Percentiles rank a stretch among this genome's conserved stretches.
Evolutionary conservation across 352 stramenopile genomes (phyloP).

Genomic region (Pythium diclinum): DNA sequence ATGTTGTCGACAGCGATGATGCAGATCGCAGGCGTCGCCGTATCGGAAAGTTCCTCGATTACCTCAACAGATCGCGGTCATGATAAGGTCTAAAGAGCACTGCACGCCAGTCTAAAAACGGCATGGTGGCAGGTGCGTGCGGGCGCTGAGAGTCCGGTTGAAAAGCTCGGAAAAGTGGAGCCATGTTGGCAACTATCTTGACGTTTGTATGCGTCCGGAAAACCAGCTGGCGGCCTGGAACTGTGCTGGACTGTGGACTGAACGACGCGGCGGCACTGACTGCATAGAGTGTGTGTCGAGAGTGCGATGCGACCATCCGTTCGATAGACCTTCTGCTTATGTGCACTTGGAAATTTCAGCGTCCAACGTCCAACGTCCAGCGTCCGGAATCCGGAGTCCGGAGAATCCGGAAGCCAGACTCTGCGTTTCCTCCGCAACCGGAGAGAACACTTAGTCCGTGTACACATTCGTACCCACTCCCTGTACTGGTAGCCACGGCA

Average conservation of each 20-base stretch:
- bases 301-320: slow-evolving; percentile 18
- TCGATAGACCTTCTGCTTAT: slow-evolving; percentile 15
- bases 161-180: background rate
- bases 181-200: background rate
- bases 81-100: background rate
- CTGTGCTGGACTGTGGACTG: background rate
- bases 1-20: background rate
- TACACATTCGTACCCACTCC: background rate
- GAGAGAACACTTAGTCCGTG: background rate
- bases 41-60: background rate
- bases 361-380: slow-evolving; percentile 16
- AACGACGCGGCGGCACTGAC: background rate
- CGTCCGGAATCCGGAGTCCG: background rate
- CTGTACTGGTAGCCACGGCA: background rate
- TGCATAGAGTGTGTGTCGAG: slow-evolving; percentile 16
- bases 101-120: background rate
- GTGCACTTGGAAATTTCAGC: slow-evolving; percentile 28
- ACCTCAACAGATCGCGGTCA: slow-evolving; percentile 1
- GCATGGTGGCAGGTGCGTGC: slow-evolving; percentile 3
- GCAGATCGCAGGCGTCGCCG: background rate
- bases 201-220: slow-evolving; percentile 5
- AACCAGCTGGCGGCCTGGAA: slow-evolving; percentile 23
- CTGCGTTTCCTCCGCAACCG: background rate
- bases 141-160: background rate
- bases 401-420: slow-evolving; percentile 4